A percentile compares a stretch with the other conserved stretches of the same genome.
phyloP scores from a whole-genome alignment of 2,329 filamentous ascomycete genomes.

The Sporothrix schenckii region DNA sequence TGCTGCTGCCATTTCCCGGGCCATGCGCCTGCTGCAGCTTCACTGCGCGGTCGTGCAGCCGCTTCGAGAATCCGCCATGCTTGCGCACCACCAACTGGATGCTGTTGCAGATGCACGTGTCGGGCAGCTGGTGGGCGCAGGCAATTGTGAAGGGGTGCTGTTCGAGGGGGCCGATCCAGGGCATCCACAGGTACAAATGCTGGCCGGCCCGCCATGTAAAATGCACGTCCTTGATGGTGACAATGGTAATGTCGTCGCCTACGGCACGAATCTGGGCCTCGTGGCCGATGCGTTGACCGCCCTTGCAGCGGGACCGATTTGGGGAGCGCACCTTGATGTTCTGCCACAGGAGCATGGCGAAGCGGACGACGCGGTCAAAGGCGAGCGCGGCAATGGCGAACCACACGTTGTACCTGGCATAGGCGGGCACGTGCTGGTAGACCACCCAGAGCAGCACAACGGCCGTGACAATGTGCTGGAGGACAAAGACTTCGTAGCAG shows the following conservation, averaged over 20 bases:
- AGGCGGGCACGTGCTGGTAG: conserved; percentile 63
- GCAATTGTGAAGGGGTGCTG: conserved; percentile 66
- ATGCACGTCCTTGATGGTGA: conserved; percentile 63
- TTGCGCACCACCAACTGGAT: conserved; percentile 61
- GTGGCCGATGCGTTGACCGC: conserved; percentile 56
- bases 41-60: conserved; percentile 53
- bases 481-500: conserved; percentile 69
- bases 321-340: conserved; percentile 53
- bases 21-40: conserved; percentile 40
- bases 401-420: conserved; percentile 66
- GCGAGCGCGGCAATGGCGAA: conserved; percentile 64
- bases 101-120: conserved; percentile 60
- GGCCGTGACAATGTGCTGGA: conserved; percentile 67
- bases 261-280: conserved; percentile 53
- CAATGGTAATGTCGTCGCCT: conserved; percentile 56
- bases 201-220: conserved; percentile 64
- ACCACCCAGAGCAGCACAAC: conserved; percentile 65
- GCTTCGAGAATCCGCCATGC: conserved; percentile 60
- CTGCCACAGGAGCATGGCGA: conserved; percentile 54
- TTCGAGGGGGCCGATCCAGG: conserved; percentile 57
- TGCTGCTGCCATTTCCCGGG: conserved; percentile 33
- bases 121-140: conserved; percentile 55
- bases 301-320: conserved; percentile 50
- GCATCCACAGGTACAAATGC: conserved; percentile 64
- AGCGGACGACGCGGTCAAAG: conserved; percentile 62